Evolutionary conservation across 225 moss, liverwort and hornwort species (phyloP), one percentile per base, ranked within the genome.

Genomic region (Pseudoscleropodium purum): DNA sequence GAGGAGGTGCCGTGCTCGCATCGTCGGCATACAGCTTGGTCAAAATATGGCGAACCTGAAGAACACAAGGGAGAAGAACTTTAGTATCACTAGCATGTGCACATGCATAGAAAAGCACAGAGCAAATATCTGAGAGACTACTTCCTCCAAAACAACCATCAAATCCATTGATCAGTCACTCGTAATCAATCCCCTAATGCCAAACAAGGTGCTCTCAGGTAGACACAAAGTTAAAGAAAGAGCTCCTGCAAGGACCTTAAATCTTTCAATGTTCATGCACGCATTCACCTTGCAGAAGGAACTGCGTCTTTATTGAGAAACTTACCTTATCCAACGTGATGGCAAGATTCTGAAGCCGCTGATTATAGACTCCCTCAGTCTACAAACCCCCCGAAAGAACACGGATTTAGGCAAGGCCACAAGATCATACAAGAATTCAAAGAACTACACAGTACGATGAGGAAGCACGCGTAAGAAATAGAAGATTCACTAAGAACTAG

Each of bases 321-420:
- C n/a, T 88, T 39, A 96, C 99, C 97, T 99, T 99, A 80, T 99
- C 99, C 85, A 99, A 93, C 84, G 99, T 99, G 81, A 99, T 99
- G 69, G 99, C 96, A 86, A 99, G 92, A 90, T 99, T 99, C 85
- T 99, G 99, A 90, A 99, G 94, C 81, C 99, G 95, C 91, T 97
- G 97, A 90, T 97, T 99, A 88, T 97, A 99, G 39, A 99, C 97
- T 84, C 99, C 99, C 69, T 99, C 99, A 20, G 96, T 94, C 99
- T 99, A 92, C 90, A 92, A 72, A 29, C 57, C 65, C 67, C 39
- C 80, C 88, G 72, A 62, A 66, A 67, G 82, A 84, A 84, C 70
- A 91, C 30, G 37, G 75, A 67, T 68, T 81, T 49, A 90, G 76
- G 18, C 66, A 75, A 77, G 65, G 36, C 80, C 27, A 83, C 39